Evolutionary conservation across 495 filamentous ascomycete species (phyloP), one percentile per base, ranked within the genome.

Genomic region (Talaromyces stipitatus): DNA sequence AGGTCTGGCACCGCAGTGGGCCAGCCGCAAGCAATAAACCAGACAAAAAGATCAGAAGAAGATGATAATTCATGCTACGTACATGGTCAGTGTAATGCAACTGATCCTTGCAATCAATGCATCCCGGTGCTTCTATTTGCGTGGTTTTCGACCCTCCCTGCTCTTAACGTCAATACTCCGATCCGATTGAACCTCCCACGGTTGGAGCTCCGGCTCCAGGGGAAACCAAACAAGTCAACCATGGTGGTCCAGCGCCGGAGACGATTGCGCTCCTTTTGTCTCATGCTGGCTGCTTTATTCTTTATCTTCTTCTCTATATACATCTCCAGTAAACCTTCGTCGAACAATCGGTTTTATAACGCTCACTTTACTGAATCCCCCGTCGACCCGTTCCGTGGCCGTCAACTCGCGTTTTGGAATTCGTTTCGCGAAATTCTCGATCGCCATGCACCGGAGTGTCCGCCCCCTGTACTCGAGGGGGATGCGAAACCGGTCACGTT

Each of bases 331-430:
- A 70, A 71, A 41, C 71, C 72, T 0, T 55, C 54, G 4, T 55
- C 54, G 0, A 51, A 20, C 12, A 66, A 69, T 29, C 66, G 70
- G 16, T 70, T 69, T 46, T 72, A 69, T 36, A 64, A 70, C 22
- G 66, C 72, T 16, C 70, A 70, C 6, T 67, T 64, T 55, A 73
- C 72, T 14, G 54, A 55, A 1, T 69, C 66, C 26, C 72, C 54
- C 1, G 54, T 55, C 20, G 54, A 55, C 18, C 54, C 54, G 12
- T 55, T 55, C 38, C 54, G 54, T n/a, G 54, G 54, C 62, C 72
- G 72, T 22, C 72, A 74, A 33, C 69, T 65, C 55, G 66, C 65
- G 50, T 74, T 74, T 47, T 74, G 72, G 72, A 74, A 70, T 38
- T 65, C 59, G 14, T 64, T 74, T 50, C 64, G 67, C 16, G 67